Base-by-base conservation (phyloP, 768 basidiomycete genomes). In the Scleroderma citrinum region DNA sequence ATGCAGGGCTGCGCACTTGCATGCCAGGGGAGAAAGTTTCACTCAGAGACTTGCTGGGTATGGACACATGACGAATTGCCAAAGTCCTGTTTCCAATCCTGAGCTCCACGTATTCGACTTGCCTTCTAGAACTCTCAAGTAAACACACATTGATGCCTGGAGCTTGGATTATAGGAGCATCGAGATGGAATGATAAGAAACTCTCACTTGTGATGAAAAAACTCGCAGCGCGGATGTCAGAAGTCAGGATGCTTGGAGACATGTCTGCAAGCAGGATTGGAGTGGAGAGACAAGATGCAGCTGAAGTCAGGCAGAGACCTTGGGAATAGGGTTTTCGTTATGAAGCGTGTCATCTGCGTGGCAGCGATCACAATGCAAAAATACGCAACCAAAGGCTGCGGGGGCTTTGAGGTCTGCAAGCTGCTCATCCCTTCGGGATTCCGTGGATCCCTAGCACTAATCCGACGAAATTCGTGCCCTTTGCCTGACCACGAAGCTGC, bases 311-410 rank as follows among this genome's bases (percentile, higher is more conserved):
- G 38, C 38, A 39, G 19, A 10, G 30, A 21, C 8, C 30, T 17
- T 31, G 29, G 43, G 43, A 29, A 31, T 17, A 44, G 43, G 43
- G 43, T 44, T 42, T 32, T 44, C 43, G 20, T 32, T 17, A 10
- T 44, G 43, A 44, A 44, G 43, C 43, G 30, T 44, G 43, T 44
- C 30, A 32, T 16, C 43, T 44, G 43, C 43, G 30, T 44, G 43
- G 43, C 43, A 10, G 30, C 43, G 26, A 12, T 30, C 29, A 20
- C 43, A 44, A 12, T 20, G 30, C 43, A 7, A 26, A 16, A 16
- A 26, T 42, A 42, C 40, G 40, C 40, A 42, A 23, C 24, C 40
- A 29, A 14, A 8, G 13, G 24, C 24, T 29, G 40, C 40, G 24
- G 40, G 38, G 3, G 40, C 24, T 21, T 24, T 13, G n/a, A 26